Evolutionary conservation across 176 grass and related monocot species (phyloP).

Genomic region (Tuctoria greenei): DNA sequence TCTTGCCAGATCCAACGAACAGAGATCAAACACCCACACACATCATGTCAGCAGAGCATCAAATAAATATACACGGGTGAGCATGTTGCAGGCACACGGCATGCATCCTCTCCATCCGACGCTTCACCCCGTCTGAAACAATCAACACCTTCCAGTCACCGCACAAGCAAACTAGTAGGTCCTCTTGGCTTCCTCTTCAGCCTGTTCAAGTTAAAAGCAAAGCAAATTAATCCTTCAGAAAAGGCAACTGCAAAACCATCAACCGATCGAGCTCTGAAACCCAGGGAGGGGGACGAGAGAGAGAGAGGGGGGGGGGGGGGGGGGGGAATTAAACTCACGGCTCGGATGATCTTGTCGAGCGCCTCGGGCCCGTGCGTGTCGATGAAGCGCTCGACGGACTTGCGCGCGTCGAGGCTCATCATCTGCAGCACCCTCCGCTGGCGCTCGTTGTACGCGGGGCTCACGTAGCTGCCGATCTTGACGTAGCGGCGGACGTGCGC

Average conservation of each 20-base stretch:
- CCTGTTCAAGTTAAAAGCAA: constrained; percentile 39
- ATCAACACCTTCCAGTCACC: constrained; percentile 1
- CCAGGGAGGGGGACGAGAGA: background rate
- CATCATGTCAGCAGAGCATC: too few relatives aligned
- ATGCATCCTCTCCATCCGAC: background rate
- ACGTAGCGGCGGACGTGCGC: constrained; percentile 72
- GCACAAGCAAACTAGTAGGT: constrained; percentile 33
- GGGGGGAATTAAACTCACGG: constrained; percentile 33
- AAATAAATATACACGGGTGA: background rate
- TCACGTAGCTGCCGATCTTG: constrained; percentile 79
- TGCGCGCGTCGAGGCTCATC: constrained; percentile 91
- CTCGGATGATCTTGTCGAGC: constrained; percentile 72
- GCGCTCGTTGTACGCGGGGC: constrained; percentile 57
- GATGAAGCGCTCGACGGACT: constrained; percentile 75
- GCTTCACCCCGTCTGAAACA: constrained; percentile 22
- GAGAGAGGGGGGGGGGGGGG: background rate
- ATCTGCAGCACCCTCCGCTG: constrained; percentile 79
- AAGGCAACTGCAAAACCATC: background rate
- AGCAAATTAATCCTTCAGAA: constrained; percentile 17
- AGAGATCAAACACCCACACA: constrained; percentile 27
- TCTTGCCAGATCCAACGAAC: constrained; percentile 26
- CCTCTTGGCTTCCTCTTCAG: constrained; percentile 52
- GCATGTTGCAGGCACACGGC: background rate
- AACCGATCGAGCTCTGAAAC: background rate
- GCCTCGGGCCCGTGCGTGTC: constrained; percentile 71